Percentiles rank a stretch among this genome's conserved stretches.
phyloP scores from a whole-genome alignment of 163 green algal genomes.

The Chlamydomonas reinhardtii region DNA sequence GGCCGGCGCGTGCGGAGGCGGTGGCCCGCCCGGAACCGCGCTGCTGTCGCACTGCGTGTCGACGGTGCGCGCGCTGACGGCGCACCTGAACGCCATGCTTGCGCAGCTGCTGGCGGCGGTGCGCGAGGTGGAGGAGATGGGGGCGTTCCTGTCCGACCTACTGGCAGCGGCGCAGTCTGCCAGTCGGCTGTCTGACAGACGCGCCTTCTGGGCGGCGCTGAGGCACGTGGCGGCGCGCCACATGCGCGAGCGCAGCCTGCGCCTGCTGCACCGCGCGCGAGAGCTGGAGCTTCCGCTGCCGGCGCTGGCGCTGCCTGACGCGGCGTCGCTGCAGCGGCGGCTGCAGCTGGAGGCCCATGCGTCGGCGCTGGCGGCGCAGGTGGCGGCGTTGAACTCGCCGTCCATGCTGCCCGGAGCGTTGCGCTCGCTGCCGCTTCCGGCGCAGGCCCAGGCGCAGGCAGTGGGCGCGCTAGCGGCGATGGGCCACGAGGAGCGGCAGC shows the following conservation, averaged over 20 bases:
- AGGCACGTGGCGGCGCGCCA: neutral
- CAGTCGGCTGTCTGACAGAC: neutral
- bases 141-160: neutral
- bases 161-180: neutral
- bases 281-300: slow-evolving; percentile 11
- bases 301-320: neutral
- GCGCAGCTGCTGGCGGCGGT: slow-evolving; percentile 19
- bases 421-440: no score
- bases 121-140: slow-evolving; percentile 13
- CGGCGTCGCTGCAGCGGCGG: neutral
- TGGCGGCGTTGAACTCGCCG: neutral
- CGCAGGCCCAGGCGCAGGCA: neutral
- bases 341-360: neutral
- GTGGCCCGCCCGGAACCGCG: neutral
- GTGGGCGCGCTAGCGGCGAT: neutral
- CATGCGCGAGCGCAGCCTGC: neutral
- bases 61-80: neutral
- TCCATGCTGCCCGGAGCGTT: no score
- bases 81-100: slow-evolving; percentile 23
- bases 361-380: neutral
- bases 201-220: neutral
- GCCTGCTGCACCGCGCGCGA: neutral
- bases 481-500: neutral
- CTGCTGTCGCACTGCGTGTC: neutral
- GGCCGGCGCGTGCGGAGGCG: no score